A percentile compares a stretch with the other conserved stretches of the same genome.
phyloP scores from a whole-genome alignment of 805 yeast species.

The Brettanomyces anomalus region DNA sequence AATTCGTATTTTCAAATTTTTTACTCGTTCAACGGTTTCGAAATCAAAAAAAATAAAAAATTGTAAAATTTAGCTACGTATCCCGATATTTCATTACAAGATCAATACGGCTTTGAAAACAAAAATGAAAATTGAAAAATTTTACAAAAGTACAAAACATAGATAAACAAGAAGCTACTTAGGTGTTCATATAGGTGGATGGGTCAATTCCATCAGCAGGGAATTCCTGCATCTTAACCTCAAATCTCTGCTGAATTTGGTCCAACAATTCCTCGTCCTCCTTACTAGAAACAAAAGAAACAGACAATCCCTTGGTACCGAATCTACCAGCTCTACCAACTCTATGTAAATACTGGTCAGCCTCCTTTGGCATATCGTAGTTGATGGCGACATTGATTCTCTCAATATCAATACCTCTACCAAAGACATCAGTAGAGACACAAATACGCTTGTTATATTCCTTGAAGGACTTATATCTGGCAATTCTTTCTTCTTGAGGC shows the following conservation, averaged over 20 bases:
- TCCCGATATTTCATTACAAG: no score
- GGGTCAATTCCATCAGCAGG: conserved; percentile 98
- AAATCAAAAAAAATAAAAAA: no score
- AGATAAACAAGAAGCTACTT: background rate
- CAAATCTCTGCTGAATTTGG: conserved; percentile 94
- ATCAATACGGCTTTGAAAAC: no score
- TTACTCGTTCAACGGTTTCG: background rate
- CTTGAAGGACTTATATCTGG: conserved; percentile 90
- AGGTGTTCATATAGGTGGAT: conserved; percentile 95
- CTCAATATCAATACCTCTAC: conserved; percentile 99
- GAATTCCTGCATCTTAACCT: conserved; percentile 88
- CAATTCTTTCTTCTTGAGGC: conserved; percentile 97
- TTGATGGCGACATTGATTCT: conserved; percentile 97
- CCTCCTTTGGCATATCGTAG: conserved; percentile 92
- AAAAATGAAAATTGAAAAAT: background rate
- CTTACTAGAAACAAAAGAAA: conserved; percentile 77
- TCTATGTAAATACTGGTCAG: conserved; percentile 97
- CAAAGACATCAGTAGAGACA: conserved; percentile 96
- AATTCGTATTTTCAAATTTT: background rate
- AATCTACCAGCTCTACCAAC: conserved; percentile 99
- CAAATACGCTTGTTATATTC: conserved; percentile 98
- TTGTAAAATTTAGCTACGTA: no score
- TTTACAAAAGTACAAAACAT: background rate
- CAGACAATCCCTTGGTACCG: conserved; percentile 97
- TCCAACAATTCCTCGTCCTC: conserved; percentile 85